Conservation (phyloP, 108 stramenopile genomes). For the Nitzschia palea region DNA sequence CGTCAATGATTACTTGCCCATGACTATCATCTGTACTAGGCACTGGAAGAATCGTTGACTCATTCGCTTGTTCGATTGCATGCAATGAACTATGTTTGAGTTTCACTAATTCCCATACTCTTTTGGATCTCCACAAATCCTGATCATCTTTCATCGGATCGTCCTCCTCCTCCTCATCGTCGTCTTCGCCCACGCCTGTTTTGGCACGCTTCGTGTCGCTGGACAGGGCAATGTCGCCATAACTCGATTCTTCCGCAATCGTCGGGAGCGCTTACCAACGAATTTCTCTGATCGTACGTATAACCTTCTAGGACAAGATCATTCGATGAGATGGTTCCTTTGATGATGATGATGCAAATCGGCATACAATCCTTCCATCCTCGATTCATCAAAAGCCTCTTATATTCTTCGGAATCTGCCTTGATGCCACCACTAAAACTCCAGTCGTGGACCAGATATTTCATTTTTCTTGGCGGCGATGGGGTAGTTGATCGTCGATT, state of each 20-base stretch:
- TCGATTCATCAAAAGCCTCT: not conserved
- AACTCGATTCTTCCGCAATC: conserved; percentile 38
- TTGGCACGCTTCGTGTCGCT: too few species aligned
- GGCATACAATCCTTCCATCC: not conserved
- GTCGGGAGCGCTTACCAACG: conserved; percentile 12
- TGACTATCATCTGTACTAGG: not conserved
- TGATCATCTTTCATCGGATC: not conserved
- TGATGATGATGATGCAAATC: too few species aligned
- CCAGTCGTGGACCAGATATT: conserved; percentile 18
- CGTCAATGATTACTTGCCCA: not conserved
- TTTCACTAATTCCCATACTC: not conserved
- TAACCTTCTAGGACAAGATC: too few species aligned
- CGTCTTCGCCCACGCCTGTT: too few species aligned
- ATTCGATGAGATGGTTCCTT: not conserved
- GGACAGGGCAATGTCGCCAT: too few species aligned
- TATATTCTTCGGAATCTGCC: conserved; percentile 19
- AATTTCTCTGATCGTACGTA: conserved; percentile 21
- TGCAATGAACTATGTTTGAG: too few species aligned
- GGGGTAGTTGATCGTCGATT: conserved; percentile 3
- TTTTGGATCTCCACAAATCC: not conserved
- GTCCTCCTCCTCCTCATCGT: too few species aligned
- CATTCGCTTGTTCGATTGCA: too few species aligned
- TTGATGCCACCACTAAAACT: conserved; percentile 29
- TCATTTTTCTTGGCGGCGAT: not conserved
- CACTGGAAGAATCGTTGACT: too few species aligned